Conservation (phyloP, 192 early-diverging fungal genomes). For the Coemansia sp. region DNA sequence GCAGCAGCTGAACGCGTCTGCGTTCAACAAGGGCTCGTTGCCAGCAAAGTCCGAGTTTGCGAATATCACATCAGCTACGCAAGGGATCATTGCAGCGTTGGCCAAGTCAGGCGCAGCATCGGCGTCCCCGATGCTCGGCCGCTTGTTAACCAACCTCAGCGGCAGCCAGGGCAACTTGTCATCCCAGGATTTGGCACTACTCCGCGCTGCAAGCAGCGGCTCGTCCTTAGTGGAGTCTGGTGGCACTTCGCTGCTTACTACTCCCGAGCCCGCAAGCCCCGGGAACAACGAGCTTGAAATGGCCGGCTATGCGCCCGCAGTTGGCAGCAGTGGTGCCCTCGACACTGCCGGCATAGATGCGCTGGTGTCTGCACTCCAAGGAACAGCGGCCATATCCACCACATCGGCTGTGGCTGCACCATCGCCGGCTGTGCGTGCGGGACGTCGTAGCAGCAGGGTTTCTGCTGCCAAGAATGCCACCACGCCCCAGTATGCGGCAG, state of each 20-base stretch:
- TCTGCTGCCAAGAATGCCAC: neutral
- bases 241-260: slow-evolving; percentile 11
- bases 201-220: slow-evolving; percentile 11
- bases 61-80: slow-evolving; percentile 10
- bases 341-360: slow-evolving; percentile 45
- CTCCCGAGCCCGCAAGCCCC: slow-evolving; percentile 36
- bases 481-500: neutral
- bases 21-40: slow-evolving; percentile 13
- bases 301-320: slow-evolving; percentile 10
- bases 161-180: slow-evolving; percentile 41
- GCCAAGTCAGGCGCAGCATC: slow-evolving; percentile 20
- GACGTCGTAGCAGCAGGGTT: neutral
- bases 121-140: slow-evolving; percentile 21
- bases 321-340: slow-evolving; percentile 2
- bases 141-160: slow-evolving; percentile 33
- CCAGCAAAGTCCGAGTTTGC: slow-evolving; percentile 26
- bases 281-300: slow-evolving; percentile 1
- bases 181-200: slow-evolving; percentile 44
- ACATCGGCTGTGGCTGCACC: neutral
- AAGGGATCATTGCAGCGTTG: slow-evolving; percentile 30
- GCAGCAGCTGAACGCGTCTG: neutral
- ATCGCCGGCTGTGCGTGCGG: neutral
- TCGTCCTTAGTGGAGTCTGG: neutral
- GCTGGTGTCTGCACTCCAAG: slow-evolving; percentile 36
- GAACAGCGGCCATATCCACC: slow-evolving; percentile 36